Evolutionary conservation across 2,329 filamentous ascomycete genomes (phyloP), one percentile per base, ranked within the genome.

Genomic region (Aspergillus sojae): DNA sequence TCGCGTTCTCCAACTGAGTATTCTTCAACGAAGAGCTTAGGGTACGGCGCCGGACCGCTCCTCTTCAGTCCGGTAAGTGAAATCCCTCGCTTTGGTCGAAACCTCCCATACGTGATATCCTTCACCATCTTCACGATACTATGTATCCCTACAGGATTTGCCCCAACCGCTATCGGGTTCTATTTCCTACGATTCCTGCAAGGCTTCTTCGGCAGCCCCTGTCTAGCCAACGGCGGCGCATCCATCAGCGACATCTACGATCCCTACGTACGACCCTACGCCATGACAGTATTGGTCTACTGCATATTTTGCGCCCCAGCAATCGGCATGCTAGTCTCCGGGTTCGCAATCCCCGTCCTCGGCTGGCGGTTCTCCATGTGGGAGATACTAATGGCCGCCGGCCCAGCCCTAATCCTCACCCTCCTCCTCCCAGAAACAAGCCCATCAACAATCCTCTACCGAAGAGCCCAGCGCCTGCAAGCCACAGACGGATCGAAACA

Each of bases 91-190:
- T 84, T 91, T 53, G 89, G 90, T 2, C 82, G 89, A 7, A 91
- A 88, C 70, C 85, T 86, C 0, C 84, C 89, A 11, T 92, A 92
- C 75, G 84, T 90, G 48, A 75, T 85, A 65, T 88, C 88, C 14
- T 89, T 91, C 78, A 83, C 84, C 56, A 78, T 91, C 21, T 92
- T 91, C 74, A 85, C 89, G 54, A 82, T 91, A 64, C 74, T 92
- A 19, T 85, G 84, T 14, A 82, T 92, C n/a, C 89, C 89, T 0
- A 86, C 88, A 0, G 87, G 88, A 0, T 74, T 91, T 0, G 86
- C 86, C 3, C 76, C 84, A 54, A 89, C 87, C 77, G 89, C 87
- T 59, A 78, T 85, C 0, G 87, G 88, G 0, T 80, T 92, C n/a
- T 82, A 90, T 68, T 85, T 89, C 7, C 78, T 88, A 7, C 83